Evolutionary conservation across 179 eudicot species (phyloP), one percentile per base, ranked within the genome.

Genomic region (Vitellaria paradoxa): DNA sequence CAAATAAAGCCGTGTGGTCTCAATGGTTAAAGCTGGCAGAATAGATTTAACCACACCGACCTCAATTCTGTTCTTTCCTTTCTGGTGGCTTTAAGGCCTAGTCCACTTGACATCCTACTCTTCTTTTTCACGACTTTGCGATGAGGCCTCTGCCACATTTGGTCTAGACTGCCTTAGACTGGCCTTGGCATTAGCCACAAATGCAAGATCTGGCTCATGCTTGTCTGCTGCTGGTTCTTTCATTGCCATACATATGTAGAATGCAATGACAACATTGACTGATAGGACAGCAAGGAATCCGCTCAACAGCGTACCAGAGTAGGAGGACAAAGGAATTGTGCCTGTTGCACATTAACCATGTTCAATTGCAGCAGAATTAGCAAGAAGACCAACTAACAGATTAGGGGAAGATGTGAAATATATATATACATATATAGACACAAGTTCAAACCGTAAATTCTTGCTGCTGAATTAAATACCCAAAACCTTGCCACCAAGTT

Each of bases 201-300:
- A 93, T 50, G 80, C 81, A 74, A 91, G 86, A 85, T 90, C 94
- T 42, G 97, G 97, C 68, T 85, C 85, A 59, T 89, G 98, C 79
- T 86, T 90, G 68, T 77, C n/a, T n/a, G n/a, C 83, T 10, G 87
- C 74, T 14, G 97, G 92, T 83, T 93, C 97, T 87, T 83, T 91
- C 88, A 91, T 82, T 62, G 98, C 97, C 93, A 89, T 77, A 73
- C 64, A 90, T 50, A 91, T 86, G 82, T 89, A 93, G 79, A 89
- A 81, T 59, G 87, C 98, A 61, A 92, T 85, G 68, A 90, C 87
- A 70, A 89, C 76, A 49, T 90, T 91, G 23, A 91, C 97, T 9
- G 97, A 90, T 75, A 91, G 52, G 12, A 92, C 97, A 23, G 97
- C 98, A 24, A 91, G 83, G 74, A 93, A 80, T 30, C 97, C 97